Percentiles rank a stretch among this genome's conserved stretches.
These are phyloP conservation scores for Petunia axillaris DNA, from an alignment of 257 asterid genomes.

Conservation along the genomic window DNA sequence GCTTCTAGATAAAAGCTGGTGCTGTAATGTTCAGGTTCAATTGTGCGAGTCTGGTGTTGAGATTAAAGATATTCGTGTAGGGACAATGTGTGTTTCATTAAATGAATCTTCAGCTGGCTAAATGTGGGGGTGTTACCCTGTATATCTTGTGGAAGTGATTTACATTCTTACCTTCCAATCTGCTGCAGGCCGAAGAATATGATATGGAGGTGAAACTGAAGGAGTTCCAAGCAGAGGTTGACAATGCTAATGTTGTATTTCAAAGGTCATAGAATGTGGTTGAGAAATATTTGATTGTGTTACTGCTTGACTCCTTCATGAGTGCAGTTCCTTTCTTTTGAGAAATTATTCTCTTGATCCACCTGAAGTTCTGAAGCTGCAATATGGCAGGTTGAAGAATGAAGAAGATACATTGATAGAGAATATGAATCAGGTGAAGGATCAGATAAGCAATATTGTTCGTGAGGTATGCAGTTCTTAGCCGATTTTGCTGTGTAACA, in stretches of 20 bases:
- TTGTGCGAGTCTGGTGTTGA: not conserved
- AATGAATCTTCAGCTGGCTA: not conserved
- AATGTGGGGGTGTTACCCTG: conserved; percentile 15
- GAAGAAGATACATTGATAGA: conserved; percentile 61
- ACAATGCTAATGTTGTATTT: conserved; percentile 43
- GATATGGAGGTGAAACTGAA: conserved; percentile 65
- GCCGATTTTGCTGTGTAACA: conserved; percentile 7
- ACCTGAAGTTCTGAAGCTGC: conserved; percentile 31
- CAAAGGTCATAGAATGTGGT: conserved; percentile 54
- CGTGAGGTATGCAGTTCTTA: conserved; percentile 52
- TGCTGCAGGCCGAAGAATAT: conserved; percentile 75
- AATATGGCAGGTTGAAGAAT: conserved; percentile 57
- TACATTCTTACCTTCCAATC: conserved; percentile 35
- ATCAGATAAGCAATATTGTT: conserved; percentile 47
- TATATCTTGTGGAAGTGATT: conserved; percentile 10
- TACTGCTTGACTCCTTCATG: conserved; percentile 14
- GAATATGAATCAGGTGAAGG: conserved; percentile 36
- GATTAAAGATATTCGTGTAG: not conserved
- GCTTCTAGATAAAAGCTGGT: conserved; percentile 10
- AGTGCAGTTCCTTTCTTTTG: not conserved
- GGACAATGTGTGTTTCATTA: not conserved
- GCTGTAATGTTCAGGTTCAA: conserved; percentile 6
- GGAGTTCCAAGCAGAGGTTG: conserved; percentile 64
- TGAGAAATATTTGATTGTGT: conserved; percentile 18
- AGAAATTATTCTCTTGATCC: conserved; percentile 33